Percentiles rank a stretch among this genome's conserved stretches.
These are phyloP conservation scores for Chaetomium cochliodes DNA, from an alignment of 495 filamentous ascomycete species.

Conservation along the genomic window DNA sequence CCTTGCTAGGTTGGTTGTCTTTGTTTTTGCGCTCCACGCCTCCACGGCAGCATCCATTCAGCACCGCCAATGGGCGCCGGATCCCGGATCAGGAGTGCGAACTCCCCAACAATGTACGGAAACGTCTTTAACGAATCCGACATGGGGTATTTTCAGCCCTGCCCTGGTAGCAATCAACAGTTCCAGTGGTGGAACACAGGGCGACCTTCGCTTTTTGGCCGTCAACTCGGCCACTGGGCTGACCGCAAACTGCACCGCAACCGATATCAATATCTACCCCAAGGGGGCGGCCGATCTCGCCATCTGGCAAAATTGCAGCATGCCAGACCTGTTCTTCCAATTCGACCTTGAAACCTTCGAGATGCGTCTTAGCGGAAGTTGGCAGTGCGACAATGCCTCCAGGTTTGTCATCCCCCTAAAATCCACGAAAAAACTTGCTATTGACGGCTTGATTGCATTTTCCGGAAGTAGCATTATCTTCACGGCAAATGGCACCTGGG, in stretches of 20 bases:
- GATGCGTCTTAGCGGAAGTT: background rate
- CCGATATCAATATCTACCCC: background rate
- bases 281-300: background rate
- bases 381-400: background rate
- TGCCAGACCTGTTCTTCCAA: background rate
- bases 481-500: background rate
- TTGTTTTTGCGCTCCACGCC: background rate
- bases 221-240: background rate
- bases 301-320: conserved; percentile 3
- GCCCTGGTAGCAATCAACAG: background rate
- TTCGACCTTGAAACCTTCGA: background rate
- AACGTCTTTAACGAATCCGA: background rate
- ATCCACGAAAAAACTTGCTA: background rate
- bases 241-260: background rate
- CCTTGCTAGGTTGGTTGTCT: background rate
- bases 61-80: background rate
- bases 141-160: background rate
- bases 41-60: background rate
- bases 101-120: background rate
- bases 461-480: background rate
- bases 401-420: background rate
- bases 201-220: background rate
- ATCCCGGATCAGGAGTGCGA: background rate
- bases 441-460: background rate
- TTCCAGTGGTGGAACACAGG: background rate